Base-by-base conservation (phyloP, 2,329 filamentous ascomycete species). In the Pestalotiopsis fici region DNA sequence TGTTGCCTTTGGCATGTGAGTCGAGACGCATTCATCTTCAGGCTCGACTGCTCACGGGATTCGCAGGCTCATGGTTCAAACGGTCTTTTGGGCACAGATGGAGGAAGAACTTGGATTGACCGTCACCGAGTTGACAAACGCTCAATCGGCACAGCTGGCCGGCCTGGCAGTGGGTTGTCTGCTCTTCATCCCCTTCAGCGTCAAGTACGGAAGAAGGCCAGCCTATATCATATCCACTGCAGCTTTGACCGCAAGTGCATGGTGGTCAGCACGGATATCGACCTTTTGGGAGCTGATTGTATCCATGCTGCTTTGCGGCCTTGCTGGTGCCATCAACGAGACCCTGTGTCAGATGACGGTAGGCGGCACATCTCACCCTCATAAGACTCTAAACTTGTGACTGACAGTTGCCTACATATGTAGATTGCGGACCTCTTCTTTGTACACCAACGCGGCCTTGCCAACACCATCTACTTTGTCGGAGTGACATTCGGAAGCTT, bases 281-380 rank as follows among this genome's bases (percentile, higher is more conserved):
- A 69, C 67, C 1, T 63, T 69, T 27, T 23, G 67, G 2, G 73
- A 78, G 50, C 27, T 78, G n/a, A 73, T 74, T 13, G 4, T 72
- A 2, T 74, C 71, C 3, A 72, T 73, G 27, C 21, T 77, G 0
- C 66, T 79, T 0, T 74, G 75, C 7, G 80, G 81, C 0, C 65
- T 82, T 18, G 77, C 78, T 1, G 79, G 78, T 3, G 77, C 80
- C 2, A 77, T 78, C 1, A 82, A 81, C n/a, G 80, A 82, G 57
- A 77, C 78, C 1, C 76, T 78, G 15, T 75, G 75, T 0, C 78
- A 81, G 57, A 81, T 83, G 70, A 82, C 78, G 0, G 76, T 77
- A 6, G 31, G 31, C 21, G 18, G 43, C 3, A n/a, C 6, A n/a
- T n/a, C 43, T 3, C 43, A 68, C 71, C 37, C 27, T 35, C 23